Percentiles rank a stretch among this genome's conserved stretches.
Evolutionary conservation across 257 asterid species (phyloP).

Genomic region (Nicotiana tabacum): DNA sequence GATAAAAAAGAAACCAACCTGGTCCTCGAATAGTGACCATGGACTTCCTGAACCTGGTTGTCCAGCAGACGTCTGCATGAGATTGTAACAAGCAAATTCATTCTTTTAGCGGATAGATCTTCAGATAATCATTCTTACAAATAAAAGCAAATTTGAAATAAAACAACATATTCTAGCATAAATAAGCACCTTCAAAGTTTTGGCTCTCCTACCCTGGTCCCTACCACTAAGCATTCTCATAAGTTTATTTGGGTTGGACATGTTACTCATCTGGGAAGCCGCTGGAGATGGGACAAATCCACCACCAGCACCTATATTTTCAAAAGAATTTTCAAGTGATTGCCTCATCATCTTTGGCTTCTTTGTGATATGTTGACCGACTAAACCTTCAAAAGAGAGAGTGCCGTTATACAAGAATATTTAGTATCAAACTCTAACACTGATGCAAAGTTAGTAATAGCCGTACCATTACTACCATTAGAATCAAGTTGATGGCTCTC

Average conservation of each 20-base stretch:
- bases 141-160: neutral
- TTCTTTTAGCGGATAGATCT: neutral
- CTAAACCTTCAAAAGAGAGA: slow-evolving; percentile 55
- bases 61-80: slow-evolving; percentile 59
- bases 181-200: slow-evolving; percentile 63
- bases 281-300: slow-evolving; percentile 81
- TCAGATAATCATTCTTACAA: neutral
- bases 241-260: slow-evolving; percentile 70
- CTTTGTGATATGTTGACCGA: slow-evolving; percentile 65
- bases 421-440: slow-evolving; percentile 12
- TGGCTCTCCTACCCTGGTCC: slow-evolving; percentile 79
- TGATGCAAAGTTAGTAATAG: slow-evolving; percentile 10
- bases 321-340: slow-evolving; percentile 63
- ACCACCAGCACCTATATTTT: slow-evolving; percentile 50
- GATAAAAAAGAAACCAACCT: slow-evolving; percentile 39
- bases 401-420: slow-evolving; percentile 15
- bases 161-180: slow-evolving; percentile 1
- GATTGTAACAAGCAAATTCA: neutral
- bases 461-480: slow-evolving; percentile 62
- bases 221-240: slow-evolving; percentile 72
- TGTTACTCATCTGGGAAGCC: slow-evolving; percentile 85
- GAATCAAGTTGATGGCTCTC: slow-evolving; percentile 67
- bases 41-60: slow-evolving; percentile 68
- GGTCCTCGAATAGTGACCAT: slow-evolving; percentile 91
- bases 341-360: slow-evolving; percentile 74